phyloP scores from a whole-genome alignment of 768 basidiomycete species.

The Hygrophorus russula region DNA sequence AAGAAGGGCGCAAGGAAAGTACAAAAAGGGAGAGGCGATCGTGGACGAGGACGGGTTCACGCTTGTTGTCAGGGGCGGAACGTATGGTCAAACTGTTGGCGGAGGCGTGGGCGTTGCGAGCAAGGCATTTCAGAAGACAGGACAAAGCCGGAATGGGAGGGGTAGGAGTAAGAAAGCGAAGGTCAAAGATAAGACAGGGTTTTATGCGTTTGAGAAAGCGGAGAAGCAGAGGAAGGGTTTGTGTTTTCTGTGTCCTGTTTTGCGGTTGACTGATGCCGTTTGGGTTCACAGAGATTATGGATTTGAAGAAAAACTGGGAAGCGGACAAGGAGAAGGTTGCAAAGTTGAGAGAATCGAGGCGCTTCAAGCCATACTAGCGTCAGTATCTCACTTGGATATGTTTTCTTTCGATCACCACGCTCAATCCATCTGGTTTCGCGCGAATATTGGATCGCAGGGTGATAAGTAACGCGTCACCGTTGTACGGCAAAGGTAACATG shows the following conservation, averaged over 20 bases:
- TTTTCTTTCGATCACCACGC: too few species aligned
- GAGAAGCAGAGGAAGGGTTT: conserved; percentile 81
- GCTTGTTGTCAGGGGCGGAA: conserved; percentile 84
- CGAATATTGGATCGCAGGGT: too few species aligned
- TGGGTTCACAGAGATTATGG: conserved; percentile 47
- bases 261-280: not conserved
- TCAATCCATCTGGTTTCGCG: too few species aligned
- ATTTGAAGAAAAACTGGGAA: conserved; percentile 73
- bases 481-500: too few species aligned
- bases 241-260: conserved; percentile 10
- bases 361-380: conserved; percentile 77
- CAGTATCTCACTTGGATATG: not conserved
- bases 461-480: too few species aligned
- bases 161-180: conserved; percentile 41
- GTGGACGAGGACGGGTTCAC: conserved; percentile 95
- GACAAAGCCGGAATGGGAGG: conserved; percentile 28
- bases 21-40: conserved; percentile 75
- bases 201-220: conserved; percentile 86
- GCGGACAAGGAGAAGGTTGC: conserved; percentile 81
- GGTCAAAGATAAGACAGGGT: conserved; percentile 59
- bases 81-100: conserved; percentile 80
- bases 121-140: conserved; percentile 54
- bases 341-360: conserved; percentile 63
- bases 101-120: conserved; percentile 59
- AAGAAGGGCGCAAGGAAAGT: conserved; percentile 43